Evolutionary conservation across 2,329 filamentous ascomycete genomes (phyloP).

Genomic region (Dendryphion nanum): DNA sequence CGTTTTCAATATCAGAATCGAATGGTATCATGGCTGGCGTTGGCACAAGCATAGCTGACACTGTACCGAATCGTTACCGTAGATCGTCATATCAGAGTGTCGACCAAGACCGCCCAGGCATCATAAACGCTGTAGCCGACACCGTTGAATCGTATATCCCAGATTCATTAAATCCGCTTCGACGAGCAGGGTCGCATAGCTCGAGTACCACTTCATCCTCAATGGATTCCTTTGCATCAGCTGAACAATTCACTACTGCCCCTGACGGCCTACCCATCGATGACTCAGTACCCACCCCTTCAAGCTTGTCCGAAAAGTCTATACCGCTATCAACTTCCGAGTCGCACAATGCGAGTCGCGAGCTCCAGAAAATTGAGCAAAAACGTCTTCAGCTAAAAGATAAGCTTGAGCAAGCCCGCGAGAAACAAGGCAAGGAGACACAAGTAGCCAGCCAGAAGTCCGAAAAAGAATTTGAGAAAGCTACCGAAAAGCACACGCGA

Average conservation of each 20-base stretch:
- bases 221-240: conserved; percentile 42
- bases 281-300: conserved; percentile 23
- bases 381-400: conserved; percentile 59
- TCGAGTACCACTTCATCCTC: conserved; percentile 26
- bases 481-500: conserved; percentile 62
- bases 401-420: conserved; percentile 57
- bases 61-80: conserved; percentile 13
- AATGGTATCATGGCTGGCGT: conserved; percentile 39
- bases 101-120: conserved; percentile 8
- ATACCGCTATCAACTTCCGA: conserved; percentile 10
- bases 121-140: conserved; percentile 9
- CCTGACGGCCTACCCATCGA: conserved; percentile 27
- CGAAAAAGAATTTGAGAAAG: conserved; percentile 56
- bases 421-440: conserved; percentile 46
- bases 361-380: conserved; percentile 63
- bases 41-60: conserved; percentile 37
- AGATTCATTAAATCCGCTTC: conserved; percentile 23
- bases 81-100: conserved; percentile 18
- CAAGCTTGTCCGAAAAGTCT: conserved; percentile 23
- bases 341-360: conserved; percentile 36
- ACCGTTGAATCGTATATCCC: conserved; percentile 13
- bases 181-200: conserved; percentile 25
- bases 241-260: conserved; percentile 42
- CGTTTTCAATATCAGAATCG: conserved; percentile 27
- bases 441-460: conserved; percentile 33